Evolutionary conservation across 495 filamentous ascomycete genomes (phyloP).

Genomic region (Aspergillus sclerotiicarbonarius): DNA sequence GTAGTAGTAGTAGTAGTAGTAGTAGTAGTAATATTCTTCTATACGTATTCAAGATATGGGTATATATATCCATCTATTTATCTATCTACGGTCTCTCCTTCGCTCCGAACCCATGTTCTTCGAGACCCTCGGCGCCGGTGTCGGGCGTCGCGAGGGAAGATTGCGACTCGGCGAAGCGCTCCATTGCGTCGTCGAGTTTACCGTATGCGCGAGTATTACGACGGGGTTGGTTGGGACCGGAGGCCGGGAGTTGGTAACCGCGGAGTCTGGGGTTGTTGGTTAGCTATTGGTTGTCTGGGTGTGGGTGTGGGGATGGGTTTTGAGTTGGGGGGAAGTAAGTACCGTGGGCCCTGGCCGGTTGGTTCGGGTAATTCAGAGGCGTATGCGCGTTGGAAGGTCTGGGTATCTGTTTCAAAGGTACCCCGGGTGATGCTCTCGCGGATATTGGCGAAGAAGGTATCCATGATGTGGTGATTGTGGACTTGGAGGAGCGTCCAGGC

Average conservation of each 20-base stretch:
- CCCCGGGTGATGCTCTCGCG: conserved; percentile 57
- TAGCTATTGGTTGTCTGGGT: conserved; percentile 6
- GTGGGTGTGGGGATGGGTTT: background rate
- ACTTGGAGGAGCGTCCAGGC: conserved; percentile 90
- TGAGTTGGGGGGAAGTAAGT: conserved; percentile 14
- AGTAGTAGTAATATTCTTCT: no score
- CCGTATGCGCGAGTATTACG: conserved; percentile 69
- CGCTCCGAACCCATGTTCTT: conserved; percentile 61
- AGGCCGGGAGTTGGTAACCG: conserved; percentile 79
- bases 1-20: no score
- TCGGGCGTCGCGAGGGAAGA: conserved; percentile 49
- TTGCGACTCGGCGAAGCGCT: conserved; percentile 50
- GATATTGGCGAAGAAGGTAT: conserved; percentile 69
- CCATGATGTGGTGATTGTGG: conserved; percentile 76
- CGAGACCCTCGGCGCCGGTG: conserved; percentile 52
- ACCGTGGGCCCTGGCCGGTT: conserved; percentile 77
- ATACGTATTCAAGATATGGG: no score
- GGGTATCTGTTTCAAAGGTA: conserved; percentile 60
- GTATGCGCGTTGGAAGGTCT: conserved; percentile 60
- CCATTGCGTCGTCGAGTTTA: conserved; percentile 48
- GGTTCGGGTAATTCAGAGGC: conserved; percentile 65
- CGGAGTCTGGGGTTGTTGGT: conserved; percentile 50
- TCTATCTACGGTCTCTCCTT: conserved; percentile 24
- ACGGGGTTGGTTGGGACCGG: conserved; percentile 59
- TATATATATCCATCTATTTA: background rate